Evolutionary conservation across 331 rosid genomes (phyloP).

Genomic region (Pyrus hybrid): DNA sequence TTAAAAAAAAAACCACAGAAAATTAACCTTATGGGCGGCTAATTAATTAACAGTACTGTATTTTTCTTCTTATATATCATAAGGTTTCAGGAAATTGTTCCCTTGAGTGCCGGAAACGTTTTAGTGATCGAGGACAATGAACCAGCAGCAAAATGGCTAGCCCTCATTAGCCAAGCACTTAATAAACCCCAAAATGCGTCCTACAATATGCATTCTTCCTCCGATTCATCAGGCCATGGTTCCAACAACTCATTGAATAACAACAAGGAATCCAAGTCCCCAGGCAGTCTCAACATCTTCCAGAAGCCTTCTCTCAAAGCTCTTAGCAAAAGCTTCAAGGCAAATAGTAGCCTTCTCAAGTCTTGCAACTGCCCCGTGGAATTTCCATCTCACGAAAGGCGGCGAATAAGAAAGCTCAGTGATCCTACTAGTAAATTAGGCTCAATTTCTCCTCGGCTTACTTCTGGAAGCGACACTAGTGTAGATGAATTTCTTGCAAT

Average conservation of each 20-base stretch:
- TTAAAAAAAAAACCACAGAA: neutral
- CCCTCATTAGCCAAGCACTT: conserved; percentile 65
- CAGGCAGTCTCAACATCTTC: conserved; percentile 40
- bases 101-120: conserved; percentile 85
- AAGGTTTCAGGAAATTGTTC: conserved; percentile 96
- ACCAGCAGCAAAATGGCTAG: conserved; percentile 87
- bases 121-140: conserved; percentile 88
- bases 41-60: neutral
- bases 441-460: neutral
- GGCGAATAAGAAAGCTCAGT: conserved; percentile 43
- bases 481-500: conserved; percentile 45
- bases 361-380: conserved; percentile 71
- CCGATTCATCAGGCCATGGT: conserved; percentile 4
- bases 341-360: conserved; percentile 59
- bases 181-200: conserved; percentile 41
- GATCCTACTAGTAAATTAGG: conserved; percentile 29
- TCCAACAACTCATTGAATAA: conserved; percentile 12
- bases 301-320: conserved; percentile 74
- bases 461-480: conserved; percentile 4
- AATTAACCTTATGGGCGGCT: neutral
- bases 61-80: neutral
- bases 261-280: conserved; percentile 32
- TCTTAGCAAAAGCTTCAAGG: conserved; percentile 49
- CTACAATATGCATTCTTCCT: conserved; percentile 8
- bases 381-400: conserved; percentile 32